These are phyloP conservation scores for Fomitiporia mediterranea DNA, from an alignment of 1,284 basidiomycete species.

Conservation along the genomic window DNA sequence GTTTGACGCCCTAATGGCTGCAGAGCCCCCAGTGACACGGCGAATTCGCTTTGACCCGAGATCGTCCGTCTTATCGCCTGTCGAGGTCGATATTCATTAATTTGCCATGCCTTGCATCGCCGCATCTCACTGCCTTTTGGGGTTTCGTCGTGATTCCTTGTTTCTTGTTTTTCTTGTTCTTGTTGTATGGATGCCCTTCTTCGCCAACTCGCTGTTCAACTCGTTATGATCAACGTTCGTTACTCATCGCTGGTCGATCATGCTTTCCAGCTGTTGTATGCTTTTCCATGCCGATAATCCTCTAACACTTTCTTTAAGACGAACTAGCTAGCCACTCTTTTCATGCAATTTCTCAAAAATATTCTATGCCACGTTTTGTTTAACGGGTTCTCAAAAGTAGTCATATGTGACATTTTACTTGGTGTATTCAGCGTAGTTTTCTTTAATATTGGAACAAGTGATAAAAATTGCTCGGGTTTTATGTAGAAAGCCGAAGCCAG, in stretches of 20 bases:
- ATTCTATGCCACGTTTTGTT: too few relatives aligned
- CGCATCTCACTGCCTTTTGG: too few relatives aligned
- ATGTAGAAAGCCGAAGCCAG: too few relatives aligned
- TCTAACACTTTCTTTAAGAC: too few relatives aligned
- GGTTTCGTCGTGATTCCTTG: not conserved
- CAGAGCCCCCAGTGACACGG: not conserved
- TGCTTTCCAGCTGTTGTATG: not conserved
- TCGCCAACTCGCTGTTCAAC: not conserved
- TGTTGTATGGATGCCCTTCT: not conserved
- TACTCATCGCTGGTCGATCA: not conserved
- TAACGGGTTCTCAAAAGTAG: too few relatives aligned
- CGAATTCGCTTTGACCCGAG: not conserved
- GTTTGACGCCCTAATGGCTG: not conserved
- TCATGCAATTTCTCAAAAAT: too few relatives aligned
- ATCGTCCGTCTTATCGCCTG: not conserved
- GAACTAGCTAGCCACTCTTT: too few relatives aligned
- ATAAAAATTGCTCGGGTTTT: too few relatives aligned
- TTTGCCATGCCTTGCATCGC: not conserved
- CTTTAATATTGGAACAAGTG: too few relatives aligned
- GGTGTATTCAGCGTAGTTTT: too few relatives aligned
- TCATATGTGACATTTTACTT: too few relatives aligned
- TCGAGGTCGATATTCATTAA: not conserved
- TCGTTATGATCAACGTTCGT: not conserved
- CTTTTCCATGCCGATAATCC: too few relatives aligned
- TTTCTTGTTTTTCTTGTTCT: not conserved